These are phyloP conservation scores for Hypoxylon sp. DNA, from an alignment of 2,329 filamentous ascomycete species.

Conservation along the genomic window DNA sequence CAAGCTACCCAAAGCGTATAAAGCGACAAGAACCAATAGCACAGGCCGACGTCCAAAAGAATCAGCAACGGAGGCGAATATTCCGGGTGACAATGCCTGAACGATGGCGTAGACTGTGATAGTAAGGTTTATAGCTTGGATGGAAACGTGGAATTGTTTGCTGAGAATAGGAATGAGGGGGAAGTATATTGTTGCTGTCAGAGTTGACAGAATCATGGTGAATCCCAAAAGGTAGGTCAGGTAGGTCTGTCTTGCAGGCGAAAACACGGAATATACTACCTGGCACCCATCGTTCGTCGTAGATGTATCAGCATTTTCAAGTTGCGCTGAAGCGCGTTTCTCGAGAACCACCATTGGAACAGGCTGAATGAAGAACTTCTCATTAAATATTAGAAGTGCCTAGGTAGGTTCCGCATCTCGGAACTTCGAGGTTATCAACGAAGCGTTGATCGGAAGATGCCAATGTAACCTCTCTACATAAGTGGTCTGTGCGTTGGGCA, in stretches of 20 bases:
- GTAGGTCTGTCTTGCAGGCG: neutral
- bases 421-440: neutral
- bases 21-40: constrained; percentile 3
- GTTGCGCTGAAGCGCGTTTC: neutral
- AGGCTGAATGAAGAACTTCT: neutral
- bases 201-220: constrained; percentile 8
- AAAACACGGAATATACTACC: constrained; percentile 5
- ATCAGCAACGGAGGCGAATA: constrained; percentile 9
- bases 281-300: neutral
- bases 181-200: constrained; percentile 14
- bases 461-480: neutral
- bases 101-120: constrained; percentile 7
- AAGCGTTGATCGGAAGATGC: neutral
- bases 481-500: neutral
- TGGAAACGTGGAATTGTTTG: constrained; percentile 12
- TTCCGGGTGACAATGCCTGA: neutral
- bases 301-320: neutral
- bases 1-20: neutral
- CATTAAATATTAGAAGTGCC: neutral
- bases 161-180: constrained; percentile 8
- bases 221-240: neutral
- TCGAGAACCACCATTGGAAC: neutral
- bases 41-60: constrained; percentile 5
- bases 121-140: constrained; percentile 14
- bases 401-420: neutral